These are phyloP conservation scores for Schwanniomyces vanrijiae DNA, from an alignment of 805 yeast genomes.

Conservation along the genomic window DNA sequence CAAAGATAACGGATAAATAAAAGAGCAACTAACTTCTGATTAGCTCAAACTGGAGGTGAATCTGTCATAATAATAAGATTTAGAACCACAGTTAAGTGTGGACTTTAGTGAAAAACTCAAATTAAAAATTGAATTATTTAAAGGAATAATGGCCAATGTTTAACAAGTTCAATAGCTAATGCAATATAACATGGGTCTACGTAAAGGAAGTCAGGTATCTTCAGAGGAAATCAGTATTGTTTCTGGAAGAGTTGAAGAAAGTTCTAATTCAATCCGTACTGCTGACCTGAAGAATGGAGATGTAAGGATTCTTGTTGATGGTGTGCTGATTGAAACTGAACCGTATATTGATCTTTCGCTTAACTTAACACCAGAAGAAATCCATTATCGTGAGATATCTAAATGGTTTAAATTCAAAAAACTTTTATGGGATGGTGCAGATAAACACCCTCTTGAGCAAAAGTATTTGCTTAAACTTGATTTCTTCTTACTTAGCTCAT, in stretches of 20 bases:
- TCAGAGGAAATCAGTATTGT: not conserved
- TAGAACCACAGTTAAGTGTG: not conserved
- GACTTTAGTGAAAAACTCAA: not conserved
- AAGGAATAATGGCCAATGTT: not conserved
- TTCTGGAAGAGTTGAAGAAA: not conserved
- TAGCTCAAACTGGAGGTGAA: no score
- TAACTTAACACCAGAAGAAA: slow-evolving; percentile 20
- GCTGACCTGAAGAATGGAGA: not conserved
- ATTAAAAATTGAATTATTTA: no score
- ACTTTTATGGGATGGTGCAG: slow-evolving; percentile 39
- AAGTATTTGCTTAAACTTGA: slow-evolving; percentile 34
- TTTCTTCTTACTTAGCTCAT: slow-evolving; percentile 51
- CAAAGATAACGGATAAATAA: not conserved
- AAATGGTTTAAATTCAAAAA: slow-evolving; percentile 19
- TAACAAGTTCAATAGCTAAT: no score
- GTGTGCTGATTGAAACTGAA: slow-evolving; percentile 1
- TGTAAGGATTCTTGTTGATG: not conserved
- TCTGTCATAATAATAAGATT: no score
- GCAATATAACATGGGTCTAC: not conserved
- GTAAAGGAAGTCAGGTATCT: not conserved
- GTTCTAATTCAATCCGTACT: not conserved
- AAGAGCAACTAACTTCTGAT: not conserved
- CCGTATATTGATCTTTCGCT: slow-evolving; percentile 22
- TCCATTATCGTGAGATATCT: slow-evolving; percentile 16
- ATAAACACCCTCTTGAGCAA: slow-evolving; percentile 37